Evolutionary conservation across 208 protist genomes (phyloP).

Genomic region (Trypanosoma rangeli): DNA sequence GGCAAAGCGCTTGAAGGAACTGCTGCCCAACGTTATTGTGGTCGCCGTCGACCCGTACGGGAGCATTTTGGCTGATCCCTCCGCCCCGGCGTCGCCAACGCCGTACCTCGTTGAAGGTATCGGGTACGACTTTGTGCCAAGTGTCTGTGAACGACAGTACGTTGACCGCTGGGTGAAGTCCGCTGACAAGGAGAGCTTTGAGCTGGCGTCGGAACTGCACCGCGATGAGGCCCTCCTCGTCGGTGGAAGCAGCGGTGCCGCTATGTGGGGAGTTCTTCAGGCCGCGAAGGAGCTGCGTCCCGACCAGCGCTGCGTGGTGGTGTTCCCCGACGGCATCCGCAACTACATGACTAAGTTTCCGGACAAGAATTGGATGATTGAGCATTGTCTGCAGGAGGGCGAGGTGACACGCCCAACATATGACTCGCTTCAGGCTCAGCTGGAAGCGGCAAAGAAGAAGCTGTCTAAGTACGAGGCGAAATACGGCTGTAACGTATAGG

Average conservation of each 20-base stretch:
- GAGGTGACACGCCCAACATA: slow-evolving; percentile 76
- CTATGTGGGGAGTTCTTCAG: slow-evolving; percentile 88
- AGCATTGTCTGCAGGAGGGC: slow-evolving; percentile 89
- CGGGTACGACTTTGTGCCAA: slow-evolving; percentile 98
- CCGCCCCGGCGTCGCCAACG: slow-evolving; percentile 36
- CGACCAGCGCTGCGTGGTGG: slow-evolving; percentile 92
- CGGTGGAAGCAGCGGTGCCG: slow-evolving; percentile 94
- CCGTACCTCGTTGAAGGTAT: slow-evolving; percentile 97
- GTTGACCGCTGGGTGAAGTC: slow-evolving; percentile 95
- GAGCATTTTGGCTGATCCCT: slow-evolving; percentile 94
- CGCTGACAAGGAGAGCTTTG: slow-evolving; percentile 93
- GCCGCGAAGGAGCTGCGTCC: slow-evolving; percentile 90
- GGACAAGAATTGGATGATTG: slow-evolving; percentile 95
- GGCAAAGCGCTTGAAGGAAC: slow-evolving; percentile 84
- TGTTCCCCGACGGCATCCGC: slow-evolving; percentile 95
- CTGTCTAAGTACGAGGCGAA: slow-evolving; percentile 59
- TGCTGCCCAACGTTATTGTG: slow-evolving; percentile 74
- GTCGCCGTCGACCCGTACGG: slow-evolving; percentile 97
- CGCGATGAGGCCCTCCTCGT: slow-evolving; percentile 95
- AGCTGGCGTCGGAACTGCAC: slow-evolving; percentile 92
- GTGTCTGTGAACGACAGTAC: slow-evolving; percentile 90
- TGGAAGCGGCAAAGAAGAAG: slow-evolving; percentile 59
- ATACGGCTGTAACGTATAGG: background rate
- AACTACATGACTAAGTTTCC: slow-evolving; percentile 98
- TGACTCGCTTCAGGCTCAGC: slow-evolving; percentile 55